Base-by-base conservation (phyloP, 1,284 basidiomycete genomes). In the Cutaneotrichosporon curvatum region DNA sequence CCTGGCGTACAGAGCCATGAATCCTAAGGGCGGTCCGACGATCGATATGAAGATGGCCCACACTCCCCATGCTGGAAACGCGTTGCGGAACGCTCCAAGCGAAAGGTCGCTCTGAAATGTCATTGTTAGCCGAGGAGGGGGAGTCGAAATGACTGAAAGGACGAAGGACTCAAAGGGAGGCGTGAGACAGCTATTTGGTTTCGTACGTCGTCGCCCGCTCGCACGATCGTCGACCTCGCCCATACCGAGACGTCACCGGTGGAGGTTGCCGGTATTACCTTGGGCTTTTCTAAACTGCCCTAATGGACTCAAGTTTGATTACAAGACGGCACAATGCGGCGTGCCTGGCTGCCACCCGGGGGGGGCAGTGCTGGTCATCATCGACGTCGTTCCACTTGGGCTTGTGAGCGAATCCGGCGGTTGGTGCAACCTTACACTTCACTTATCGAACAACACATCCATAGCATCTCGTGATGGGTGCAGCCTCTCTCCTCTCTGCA, bases 401-500 rank as follows among this genome's bases (percentile, higher is more conserved):
- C n/a, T n/a, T n/a, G n/a, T n/a, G n/a, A n/a, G n/a, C n/a, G n/a
- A n/a, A n/a, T n/a, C n/a, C n/a, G n/a, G n/a, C n/a, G n/a, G n/a
- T n/a, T n/a, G n/a, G n/a, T n/a, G n/a, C n/a, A n/a, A n/a, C n/a
- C n/a, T n/a, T 15, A 19, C 46, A 21, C n/a, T 15, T 8, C 18
- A 25, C 5, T 18, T 16, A 42, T 25, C 40, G 21, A 30, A 25
- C 22, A 5, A 18, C 28, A 37, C 40, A 48, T 21, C 25, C 35
- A 16, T 18, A 37, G 14, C 9, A 30, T 35, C 35, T 20, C 20
- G 61, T 47, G 50, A 59, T 60, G 48, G 55, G 57, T 15, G 43
- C 52, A 19, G 44, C 57, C 2, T 49, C 57, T 25, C 52, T 81
- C 4, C 75, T 91, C 22, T 79, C 77, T 5, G 65, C 75, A 28